Conservation (phyloP, 306 rosid genomes). For the Dryas drummondii region DNA sequence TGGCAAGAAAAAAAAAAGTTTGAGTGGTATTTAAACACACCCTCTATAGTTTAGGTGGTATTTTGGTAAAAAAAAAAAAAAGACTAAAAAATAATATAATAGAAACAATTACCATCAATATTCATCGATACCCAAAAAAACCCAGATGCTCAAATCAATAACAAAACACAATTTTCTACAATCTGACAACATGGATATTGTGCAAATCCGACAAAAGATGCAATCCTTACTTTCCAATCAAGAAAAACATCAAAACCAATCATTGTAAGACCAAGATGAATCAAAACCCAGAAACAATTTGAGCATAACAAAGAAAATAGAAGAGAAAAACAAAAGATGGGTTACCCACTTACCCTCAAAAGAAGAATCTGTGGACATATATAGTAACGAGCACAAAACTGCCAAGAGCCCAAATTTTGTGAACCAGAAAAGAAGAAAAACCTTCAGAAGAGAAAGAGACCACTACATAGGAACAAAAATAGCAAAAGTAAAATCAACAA, state of each 20-base stretch:
- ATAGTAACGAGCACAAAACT: constrained; percentile 40
- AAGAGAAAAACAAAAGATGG: neutral
- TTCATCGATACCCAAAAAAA: constrained; percentile 26
- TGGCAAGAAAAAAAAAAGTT: no score
- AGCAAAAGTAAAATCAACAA: no score
- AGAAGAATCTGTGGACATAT: constrained; percentile 70
- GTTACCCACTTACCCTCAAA: constrained; percentile 74
- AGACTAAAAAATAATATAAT: constrained; percentile 8
- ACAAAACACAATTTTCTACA: constrained; percentile 19
- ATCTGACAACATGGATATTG: constrained; percentile 14
- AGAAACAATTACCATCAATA: constrained; percentile 19
- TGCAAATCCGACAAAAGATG: constrained; percentile 32
- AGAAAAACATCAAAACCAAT: constrained; percentile 17
- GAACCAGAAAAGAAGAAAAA: no score
- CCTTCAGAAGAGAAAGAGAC: no score
- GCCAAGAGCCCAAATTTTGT: no score
- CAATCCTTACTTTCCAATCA: constrained; percentile 8
- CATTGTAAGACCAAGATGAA: constrained; percentile 12
- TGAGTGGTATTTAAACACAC: no score
- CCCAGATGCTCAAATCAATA: constrained; percentile 33
- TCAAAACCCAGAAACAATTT: constrained; percentile 21
- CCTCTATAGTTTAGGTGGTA: no score
- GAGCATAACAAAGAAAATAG: neutral
- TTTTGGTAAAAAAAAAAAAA: no score
- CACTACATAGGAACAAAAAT: no score